Base-by-base conservation (phyloP, 805 yeast species). In the Candida verbasci region DNA sequence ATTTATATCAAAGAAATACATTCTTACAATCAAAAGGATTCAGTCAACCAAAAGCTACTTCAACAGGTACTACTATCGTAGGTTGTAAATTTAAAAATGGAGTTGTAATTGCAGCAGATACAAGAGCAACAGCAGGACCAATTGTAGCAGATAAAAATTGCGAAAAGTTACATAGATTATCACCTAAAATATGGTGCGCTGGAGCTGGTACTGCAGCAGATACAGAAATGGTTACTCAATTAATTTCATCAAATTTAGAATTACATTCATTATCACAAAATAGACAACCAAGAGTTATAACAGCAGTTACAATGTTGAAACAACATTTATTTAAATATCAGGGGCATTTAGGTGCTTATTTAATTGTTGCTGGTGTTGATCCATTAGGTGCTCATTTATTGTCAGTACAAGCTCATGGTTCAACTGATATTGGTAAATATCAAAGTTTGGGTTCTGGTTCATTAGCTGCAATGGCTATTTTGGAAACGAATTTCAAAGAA, bases 191-290 rank as follows among this genome's bases (percentile, higher is more conserved):
- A 57, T 91, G 97, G 97, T 91, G 98, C 79, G 98, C 98, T 35
- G 98, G 98, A 53, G 98, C 98, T 3, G 98, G 98, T 61, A 93
- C 98, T n/a, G 98, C 98, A 21, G 97, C 98, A 6, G 98, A 93
- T 59, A 93, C 97, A 9, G 97, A 93, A 60, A 87, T 88, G 80
- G 97, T 93, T 26, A 93, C 98, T 4, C 96, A 88, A 60, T 72
- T 93, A 55, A 88, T 88, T 48, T 78, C 87, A 24, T 86, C 96
- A 25, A 89, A 91, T 58, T 68, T 93, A 46, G 98, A 93, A 63
- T 70, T 93, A 43, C 98, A 91, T 61, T 71, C 94, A 7, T 69
- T 88, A 63, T 80, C 83, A 50, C 80, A 91, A 23, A 80, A 80
- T 42, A 79, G 97, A 49, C 78, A 80, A 49, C 97, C 98, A 29